These are phyloP conservation scores for Umbelopsis vinacea DNA, from an alignment of 192 early-diverging fungal species.

Conservation along the genomic window DNA sequence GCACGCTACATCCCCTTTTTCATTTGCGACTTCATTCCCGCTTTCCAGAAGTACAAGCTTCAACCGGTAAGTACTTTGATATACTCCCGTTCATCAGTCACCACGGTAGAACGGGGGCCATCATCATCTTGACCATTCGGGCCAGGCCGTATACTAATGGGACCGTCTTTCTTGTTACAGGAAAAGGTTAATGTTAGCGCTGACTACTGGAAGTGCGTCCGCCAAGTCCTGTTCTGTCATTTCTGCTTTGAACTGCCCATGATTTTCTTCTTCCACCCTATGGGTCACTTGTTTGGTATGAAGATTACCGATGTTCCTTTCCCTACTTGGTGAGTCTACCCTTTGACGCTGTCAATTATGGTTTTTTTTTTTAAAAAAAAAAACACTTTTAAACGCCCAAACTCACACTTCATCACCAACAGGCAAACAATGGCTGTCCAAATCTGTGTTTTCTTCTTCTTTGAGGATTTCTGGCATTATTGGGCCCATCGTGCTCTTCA, in stretches of 20 bases:
- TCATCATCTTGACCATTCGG: neutral
- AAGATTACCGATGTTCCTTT: slow-evolving; percentile 81
- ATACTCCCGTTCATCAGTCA: neutral
- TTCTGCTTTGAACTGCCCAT: slow-evolving; percentile 85
- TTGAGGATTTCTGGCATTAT: slow-evolving; percentile 94
- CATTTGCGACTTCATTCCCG: slow-evolving; percentile 84
- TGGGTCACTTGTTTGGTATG: slow-evolving; percentile 85
- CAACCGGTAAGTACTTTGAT: slow-evolving; percentile 60
- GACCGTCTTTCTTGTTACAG: slow-evolving; percentile 34
- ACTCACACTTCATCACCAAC: neutral
- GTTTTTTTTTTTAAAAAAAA: neutral
- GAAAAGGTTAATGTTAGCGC: slow-evolving; percentile 64
- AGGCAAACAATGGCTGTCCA: slow-evolving; percentile 65
- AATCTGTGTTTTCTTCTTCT: slow-evolving; percentile 76
- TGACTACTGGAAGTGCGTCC: slow-evolving; percentile 76
- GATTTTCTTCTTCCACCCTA: slow-evolving; percentile 87
- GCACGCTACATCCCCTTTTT: slow-evolving; percentile 89
- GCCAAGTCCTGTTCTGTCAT: slow-evolving; percentile 76
- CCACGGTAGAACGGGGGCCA: neutral
- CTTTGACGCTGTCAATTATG: neutral
- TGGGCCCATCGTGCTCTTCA: slow-evolving; percentile 88
- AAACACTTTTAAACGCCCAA: neutral
- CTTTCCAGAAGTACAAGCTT: slow-evolving; percentile 88
- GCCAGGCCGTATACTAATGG: neutral
- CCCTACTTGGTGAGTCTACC: slow-evolving; percentile 64